Evolutionary conservation across 2,329 filamentous ascomycete genomes (phyloP).

Genomic region (Lecanoromycetidae sp.): DNA sequence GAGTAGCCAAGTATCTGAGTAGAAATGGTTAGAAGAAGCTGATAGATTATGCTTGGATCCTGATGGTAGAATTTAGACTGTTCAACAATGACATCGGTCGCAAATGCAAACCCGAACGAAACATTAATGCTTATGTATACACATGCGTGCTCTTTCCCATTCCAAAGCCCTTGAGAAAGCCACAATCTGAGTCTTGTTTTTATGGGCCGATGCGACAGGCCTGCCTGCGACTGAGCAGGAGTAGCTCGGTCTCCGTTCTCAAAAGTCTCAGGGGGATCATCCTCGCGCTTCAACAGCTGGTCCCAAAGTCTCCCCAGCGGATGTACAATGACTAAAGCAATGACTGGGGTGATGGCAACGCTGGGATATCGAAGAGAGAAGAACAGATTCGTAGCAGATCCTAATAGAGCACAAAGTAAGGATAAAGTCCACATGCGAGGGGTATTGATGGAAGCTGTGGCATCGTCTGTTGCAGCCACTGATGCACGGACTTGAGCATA

Average conservation of each 20-base stretch:
- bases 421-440: constrained; percentile 78
- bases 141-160: constrained; percentile 78
- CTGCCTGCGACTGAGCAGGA: constrained; percentile 23
- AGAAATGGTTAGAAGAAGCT: constrained; percentile 70
- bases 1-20: constrained; percentile 80
- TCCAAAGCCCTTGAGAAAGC: constrained; percentile 71
- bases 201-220: constrained; percentile 16
- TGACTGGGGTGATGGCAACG: constrained; percentile 78
- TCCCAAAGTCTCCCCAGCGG: constrained; percentile 76
- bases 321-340: constrained; percentile 72
- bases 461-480: constrained; percentile 64
- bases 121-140: constrained; percentile 86
- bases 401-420: constrained; percentile 66
- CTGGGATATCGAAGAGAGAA: constrained; percentile 85
- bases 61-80: constrained; percentile 84
- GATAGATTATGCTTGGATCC: constrained; percentile 62
- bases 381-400: constrained; percentile 75
- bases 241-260: constrained; percentile 46
- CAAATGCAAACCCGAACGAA: constrained; percentile 79
- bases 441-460: constrained; percentile 68
- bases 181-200: constrained; percentile 48
- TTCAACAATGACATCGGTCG: constrained; percentile 80
- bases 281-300: constrained; percentile 48
- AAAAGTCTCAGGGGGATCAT: constrained; percentile 45
- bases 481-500: constrained; percentile 72